Evolutionary conservation across 805 yeast genomes (phyloP).

Genomic region (Pichia pseudocactophila): DNA sequence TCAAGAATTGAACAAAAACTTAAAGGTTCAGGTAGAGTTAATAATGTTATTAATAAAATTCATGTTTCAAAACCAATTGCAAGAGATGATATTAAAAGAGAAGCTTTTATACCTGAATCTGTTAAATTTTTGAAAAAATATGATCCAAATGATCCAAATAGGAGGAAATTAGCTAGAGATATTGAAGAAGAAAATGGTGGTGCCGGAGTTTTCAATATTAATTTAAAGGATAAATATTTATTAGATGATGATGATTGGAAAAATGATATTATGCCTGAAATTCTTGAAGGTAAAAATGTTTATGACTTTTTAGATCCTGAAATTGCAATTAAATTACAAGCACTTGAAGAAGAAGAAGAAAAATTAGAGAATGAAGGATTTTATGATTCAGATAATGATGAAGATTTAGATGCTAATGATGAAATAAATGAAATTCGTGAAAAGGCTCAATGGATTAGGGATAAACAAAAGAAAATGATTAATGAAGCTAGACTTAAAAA

Average conservation of each 20-base stretch:
- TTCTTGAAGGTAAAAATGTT: conserved; percentile 91
- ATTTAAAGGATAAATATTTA: conserved; percentile 84
- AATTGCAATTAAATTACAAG: conserved; percentile 85
- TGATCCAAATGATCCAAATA: conserved; percentile 71
- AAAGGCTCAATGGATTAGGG: conserved; percentile 93
- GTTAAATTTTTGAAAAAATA: conserved; percentile 53
- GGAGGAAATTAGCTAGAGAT: conserved; percentile 77
- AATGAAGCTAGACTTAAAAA: conserved; percentile 81
- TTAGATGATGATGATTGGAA: conserved; percentile 97
- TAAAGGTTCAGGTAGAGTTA: conserved; percentile 84
- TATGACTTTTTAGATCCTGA: conserved; percentile 97
- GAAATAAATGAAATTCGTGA: conserved; percentile 62
- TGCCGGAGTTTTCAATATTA: conserved; percentile 94
- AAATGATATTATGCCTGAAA: conserved; percentile 94
- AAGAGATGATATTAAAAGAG: conserved; percentile 79
- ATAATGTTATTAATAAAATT: conserved; percentile 85
- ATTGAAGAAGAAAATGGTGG: conserved; percentile 95
- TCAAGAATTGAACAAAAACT: conserved; percentile 95
- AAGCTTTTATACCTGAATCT: conserved; percentile 76
- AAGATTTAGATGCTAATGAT: conserved; percentile 44
- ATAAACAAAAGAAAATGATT: conserved; percentile 90
- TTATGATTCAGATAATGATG: conserved; percentile 77
- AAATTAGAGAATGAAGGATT: conserved; percentile 88
- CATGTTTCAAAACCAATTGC: conserved; percentile 87
- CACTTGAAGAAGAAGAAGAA: conserved; percentile 96